Conservation (phyloP, 2,329 filamentous ascomycete genomes). For the Colletotrichum sp. region DNA sequence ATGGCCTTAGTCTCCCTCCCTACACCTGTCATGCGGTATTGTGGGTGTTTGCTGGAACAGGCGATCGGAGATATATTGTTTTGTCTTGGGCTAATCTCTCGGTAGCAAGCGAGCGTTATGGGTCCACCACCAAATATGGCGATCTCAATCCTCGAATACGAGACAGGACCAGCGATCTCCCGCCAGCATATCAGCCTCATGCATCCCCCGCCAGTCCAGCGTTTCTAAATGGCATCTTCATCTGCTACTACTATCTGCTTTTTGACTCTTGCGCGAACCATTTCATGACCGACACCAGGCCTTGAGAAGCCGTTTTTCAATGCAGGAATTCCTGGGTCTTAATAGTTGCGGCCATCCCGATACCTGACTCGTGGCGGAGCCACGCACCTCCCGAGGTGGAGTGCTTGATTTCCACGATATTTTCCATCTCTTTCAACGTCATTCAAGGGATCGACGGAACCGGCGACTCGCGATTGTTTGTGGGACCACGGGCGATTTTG, state of each 20-base stretch:
- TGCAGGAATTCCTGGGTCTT: neutral
- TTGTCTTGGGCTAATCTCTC: neutral
- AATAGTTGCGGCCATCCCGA: neutral
- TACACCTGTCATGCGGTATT: neutral
- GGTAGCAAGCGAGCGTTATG: neutral
- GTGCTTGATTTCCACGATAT: neutral
- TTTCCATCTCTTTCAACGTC: neutral
- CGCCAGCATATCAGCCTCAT: neutral
- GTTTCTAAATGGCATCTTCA: neutral
- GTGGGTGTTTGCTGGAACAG: neutral
- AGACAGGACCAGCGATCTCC: neutral
- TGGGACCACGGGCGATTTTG: neutral
- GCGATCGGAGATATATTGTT: neutral
- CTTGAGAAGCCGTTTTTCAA: neutral
- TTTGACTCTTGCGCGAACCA: neutral
- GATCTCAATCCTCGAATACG: neutral
- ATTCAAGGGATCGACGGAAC: neutral
- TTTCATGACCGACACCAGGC: neutral
- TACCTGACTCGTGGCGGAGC: neutral
- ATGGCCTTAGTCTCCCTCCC: neutral
- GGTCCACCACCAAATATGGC: neutral
- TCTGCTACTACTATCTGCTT: neutral
- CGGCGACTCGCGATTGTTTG: neutral
- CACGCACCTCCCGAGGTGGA: neutral
- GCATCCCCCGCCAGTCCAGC: neutral